phyloP scores from a whole-genome alignment of 2,329 filamentous ascomycete species.

The Pseudocercospora pini-densiflorae region DNA sequence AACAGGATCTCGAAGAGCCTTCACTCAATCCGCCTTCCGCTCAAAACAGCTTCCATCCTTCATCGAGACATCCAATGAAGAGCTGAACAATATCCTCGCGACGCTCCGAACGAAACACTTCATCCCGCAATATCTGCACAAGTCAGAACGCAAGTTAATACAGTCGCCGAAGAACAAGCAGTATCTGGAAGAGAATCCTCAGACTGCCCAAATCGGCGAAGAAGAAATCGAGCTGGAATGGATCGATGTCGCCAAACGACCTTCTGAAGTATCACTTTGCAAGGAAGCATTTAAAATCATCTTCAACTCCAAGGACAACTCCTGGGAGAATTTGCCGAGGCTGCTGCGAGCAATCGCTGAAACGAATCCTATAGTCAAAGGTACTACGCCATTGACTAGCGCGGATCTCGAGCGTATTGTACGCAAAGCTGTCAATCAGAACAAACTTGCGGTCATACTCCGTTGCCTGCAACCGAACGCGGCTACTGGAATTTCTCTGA shows the following conservation, averaged over 20 bases:
- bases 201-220: constrained; percentile 47
- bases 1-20: constrained; percentile 28
- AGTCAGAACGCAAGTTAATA: constrained; percentile 48
- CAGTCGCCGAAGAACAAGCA: constrained; percentile 47
- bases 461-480: constrained; percentile 39
- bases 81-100: constrained; percentile 47
- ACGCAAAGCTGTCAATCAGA: constrained; percentile 36
- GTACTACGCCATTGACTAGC: constrained; percentile 16
- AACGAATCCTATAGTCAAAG: constrained; percentile 21
- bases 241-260: constrained; percentile 41
- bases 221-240: constrained; percentile 44
- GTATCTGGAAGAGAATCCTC: constrained; percentile 49
- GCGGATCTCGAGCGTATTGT: constrained; percentile 41
- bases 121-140: constrained; percentile 49
- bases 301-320: constrained; percentile 20
- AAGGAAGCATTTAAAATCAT: constrained; percentile 39
- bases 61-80: constrained; percentile 45
- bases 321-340: constrained; percentile 42
- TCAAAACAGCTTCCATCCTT: constrained; percentile 45
- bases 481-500: constrained; percentile 42
- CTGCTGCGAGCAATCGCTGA: constrained; percentile 40
- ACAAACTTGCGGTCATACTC: constrained; percentile 38
- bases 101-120: constrained; percentile 50
- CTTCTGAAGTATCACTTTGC: constrained; percentile 33
- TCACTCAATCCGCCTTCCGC: constrained; percentile 29